A percentile compares a stretch with the other conserved stretches of the same genome.
phyloP scores from a whole-genome alignment of 1,284 basidiomycete genomes.

The Ceratobasidium sp. region DNA sequence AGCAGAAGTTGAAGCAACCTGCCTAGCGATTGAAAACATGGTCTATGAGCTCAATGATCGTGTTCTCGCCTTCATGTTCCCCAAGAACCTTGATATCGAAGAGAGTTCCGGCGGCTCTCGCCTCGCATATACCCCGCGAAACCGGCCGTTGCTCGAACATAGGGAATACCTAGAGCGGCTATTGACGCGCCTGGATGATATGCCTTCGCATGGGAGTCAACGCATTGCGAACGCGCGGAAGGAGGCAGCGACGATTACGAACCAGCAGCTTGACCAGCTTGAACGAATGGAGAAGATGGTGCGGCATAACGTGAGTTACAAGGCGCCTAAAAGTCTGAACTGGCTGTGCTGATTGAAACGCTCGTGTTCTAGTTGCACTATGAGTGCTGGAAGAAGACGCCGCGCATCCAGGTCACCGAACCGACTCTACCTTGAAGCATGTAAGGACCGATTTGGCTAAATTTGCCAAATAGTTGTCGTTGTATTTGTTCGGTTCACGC shows the following conservation, averaged over 20 bases:
- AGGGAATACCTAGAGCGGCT: slow-evolving; percentile 36
- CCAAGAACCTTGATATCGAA: slow-evolving; percentile 14
- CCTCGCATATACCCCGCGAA: slow-evolving; percentile 16
- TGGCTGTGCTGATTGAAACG: not conserved
- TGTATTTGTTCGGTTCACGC: not conserved
- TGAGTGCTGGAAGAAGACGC: slow-evolving; percentile 34
- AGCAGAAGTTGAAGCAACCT: slow-evolving; percentile 20
- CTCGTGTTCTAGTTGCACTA: slow-evolving; percentile 28
- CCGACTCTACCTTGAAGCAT: not conserved
- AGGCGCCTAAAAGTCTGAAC: not conserved
- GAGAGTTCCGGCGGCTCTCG: not conserved
- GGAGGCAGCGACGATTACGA: not conserved
- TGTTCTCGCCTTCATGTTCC: slow-evolving; percentile 32
- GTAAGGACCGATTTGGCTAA: not conserved
- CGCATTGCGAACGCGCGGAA: slow-evolving; percentile 8
- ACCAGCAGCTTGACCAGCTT: slow-evolving; percentile 29
- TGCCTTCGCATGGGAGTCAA: slow-evolving; percentile 2
- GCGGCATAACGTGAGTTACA: slow-evolving; percentile 28
- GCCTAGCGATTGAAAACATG: slow-evolving; percentile 23
- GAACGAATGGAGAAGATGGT: slow-evolving; percentile 44
- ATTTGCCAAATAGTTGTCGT: not conserved
- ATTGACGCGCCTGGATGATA: slow-evolving; percentile 20
- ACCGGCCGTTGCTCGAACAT: slow-evolving; percentile 19
- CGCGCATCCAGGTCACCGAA: slow-evolving; percentile 38
- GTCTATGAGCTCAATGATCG: slow-evolving; percentile 26